Evolutionary conservation across 2,329 filamentous ascomycete genomes (phyloP), one percentile per base, ranked within the genome.

Genomic region (Cercospora janseana): DNA sequence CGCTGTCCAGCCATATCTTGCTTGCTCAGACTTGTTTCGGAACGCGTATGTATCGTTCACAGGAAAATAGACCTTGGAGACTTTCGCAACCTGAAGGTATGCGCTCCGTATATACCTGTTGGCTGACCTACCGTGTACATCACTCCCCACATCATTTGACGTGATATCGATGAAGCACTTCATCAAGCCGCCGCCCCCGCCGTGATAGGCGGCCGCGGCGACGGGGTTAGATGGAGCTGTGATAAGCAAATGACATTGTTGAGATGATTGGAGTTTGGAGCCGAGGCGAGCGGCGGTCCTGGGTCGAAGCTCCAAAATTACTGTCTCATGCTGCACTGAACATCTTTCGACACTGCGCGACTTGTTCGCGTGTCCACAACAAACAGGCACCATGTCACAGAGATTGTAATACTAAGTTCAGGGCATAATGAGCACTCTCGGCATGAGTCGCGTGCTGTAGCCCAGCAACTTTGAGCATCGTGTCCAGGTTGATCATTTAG

Each of bases 1-100:
- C 28, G 24, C 15, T 45, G 24, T 28, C 23, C 12, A 23, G 48
- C 41, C 40, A 51, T 51, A 23, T 8, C 24, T 2, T 4, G 15
- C 8, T n/a, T n/a, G n/a, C n/a, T n/a, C n/a, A 37, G 20, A 38
- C 20, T 21, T 38, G 35, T 5, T n/a, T n/a, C n/a, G n/a, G n/a
- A n/a, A 38, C 12, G 16, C 20, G 0, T 6, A 13, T 24, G 12
- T 7, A 38, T 6, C 16, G 20, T 7, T 7, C 20, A 38, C 15
- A 4, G 3, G 12, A 24, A 24, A 12, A 18, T 38, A 38, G 20
- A 23, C 3, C 3, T 38, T 15, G 35, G 18, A 13, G 2, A 15
- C 6, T 24, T 23, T 38, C 8, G 10, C 16, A 6, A 21, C 16
- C 5, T 9, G 18, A 21, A 6, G n/a, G n/a, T 4, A 12, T 9